These are phyloP conservation scores for Cordyceps cicadae DNA, from an alignment of 2,329 filamentous ascomycete genomes.

Conservation along the genomic window DNA sequence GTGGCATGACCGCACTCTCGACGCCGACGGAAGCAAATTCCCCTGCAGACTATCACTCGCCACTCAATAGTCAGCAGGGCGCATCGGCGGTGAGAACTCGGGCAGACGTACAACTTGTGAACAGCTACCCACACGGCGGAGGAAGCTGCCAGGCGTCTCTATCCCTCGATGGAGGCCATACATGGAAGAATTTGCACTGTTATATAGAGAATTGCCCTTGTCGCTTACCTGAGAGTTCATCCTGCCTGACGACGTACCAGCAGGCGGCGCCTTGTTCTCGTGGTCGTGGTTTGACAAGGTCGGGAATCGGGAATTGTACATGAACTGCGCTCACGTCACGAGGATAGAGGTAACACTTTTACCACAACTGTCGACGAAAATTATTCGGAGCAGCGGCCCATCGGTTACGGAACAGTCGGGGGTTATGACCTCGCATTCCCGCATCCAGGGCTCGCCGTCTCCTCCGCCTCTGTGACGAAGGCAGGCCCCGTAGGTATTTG, in stretches of 20 bases:
- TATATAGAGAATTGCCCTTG: slow-evolving; percentile 48
- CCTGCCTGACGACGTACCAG: slow-evolving; percentile 54
- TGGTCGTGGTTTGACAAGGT: slow-evolving; percentile 73
- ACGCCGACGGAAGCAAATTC: slow-evolving; percentile 53
- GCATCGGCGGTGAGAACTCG: slow-evolving; percentile 51
- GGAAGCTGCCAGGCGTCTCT: slow-evolving; percentile 71
- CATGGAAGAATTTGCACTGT: slow-evolving; percentile 60
- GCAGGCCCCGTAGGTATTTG: not conserved
- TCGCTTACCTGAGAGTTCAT: slow-evolving; percentile 53
- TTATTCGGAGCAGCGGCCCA: not conserved
- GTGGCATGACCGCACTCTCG: slow-evolving; percentile 61
- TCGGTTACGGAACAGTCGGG: not conserved
- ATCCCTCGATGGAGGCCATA: slow-evolving; percentile 61
- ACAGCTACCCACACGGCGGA: slow-evolving; percentile 53
- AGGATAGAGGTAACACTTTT: no score
- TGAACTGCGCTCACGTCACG: slow-evolving; percentile 47
- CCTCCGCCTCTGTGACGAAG: not conserved
- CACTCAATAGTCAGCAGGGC: slow-evolving; percentile 41
- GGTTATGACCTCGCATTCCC: not conserved
- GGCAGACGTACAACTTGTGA: slow-evolving; percentile 56
- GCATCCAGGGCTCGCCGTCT: not conserved
- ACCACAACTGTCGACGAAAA: no score
- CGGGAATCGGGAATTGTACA: slow-evolving; percentile 32
- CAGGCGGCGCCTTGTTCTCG: slow-evolving; percentile 55
- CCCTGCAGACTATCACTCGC: slow-evolving; percentile 59